A percentile compares a stretch with the other conserved stretches of the same genome.
Conservation (phyloP, 2,329 filamentous ascomycete genomes). For the Thelonectria discophora region DNA sequence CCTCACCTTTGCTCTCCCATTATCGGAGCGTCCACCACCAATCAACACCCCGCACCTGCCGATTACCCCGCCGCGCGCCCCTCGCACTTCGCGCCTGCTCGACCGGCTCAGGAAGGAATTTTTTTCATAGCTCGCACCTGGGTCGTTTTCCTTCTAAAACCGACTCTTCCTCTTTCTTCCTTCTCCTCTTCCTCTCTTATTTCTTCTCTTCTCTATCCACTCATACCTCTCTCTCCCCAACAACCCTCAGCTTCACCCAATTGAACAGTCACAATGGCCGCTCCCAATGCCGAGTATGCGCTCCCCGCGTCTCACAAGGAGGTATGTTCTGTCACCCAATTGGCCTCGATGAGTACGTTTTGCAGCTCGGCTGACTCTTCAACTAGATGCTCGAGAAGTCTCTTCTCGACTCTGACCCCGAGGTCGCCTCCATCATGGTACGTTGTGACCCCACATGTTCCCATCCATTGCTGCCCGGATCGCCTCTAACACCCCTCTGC, state of each 20-base stretch:
- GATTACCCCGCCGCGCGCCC: constrained; percentile 27
- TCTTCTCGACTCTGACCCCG: constrained; percentile 88
- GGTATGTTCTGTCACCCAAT: constrained; percentile 49
- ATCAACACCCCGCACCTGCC: constrained; percentile 40
- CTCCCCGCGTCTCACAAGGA: constrained; percentile 64
- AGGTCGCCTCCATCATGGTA: constrained; percentile 93
- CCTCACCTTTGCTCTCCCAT: constrained; percentile 17
- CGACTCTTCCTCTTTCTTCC: constrained; percentile 21
- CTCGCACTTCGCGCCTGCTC: constrained; percentile 17
- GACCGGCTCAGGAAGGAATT: constrained; percentile 25
- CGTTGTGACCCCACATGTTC: constrained; percentile 60
- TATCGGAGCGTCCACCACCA: constrained; percentile 34
- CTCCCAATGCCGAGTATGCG: constrained; percentile 58
- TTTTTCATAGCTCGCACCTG: constrained; percentile 26
- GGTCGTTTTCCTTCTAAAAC: constrained; percentile 23
- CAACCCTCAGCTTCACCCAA: constrained; percentile 16
- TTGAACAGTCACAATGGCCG: constrained; percentile 50
- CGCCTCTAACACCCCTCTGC: constrained; percentile 42
- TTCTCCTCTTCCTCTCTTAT: constrained; percentile 8
- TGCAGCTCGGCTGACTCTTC: constrained; percentile 23
- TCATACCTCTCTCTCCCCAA: constrained; percentile 12
- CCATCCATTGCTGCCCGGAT: neutral
- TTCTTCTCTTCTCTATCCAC: constrained; percentile 13
- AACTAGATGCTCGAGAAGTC: constrained; percentile 92
- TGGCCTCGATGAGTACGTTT: constrained; percentile 25